A percentile compares a stretch with the other conserved stretches of the same genome.
Conservation (phyloP, 2,329 filamentous ascomycete species). For the Didymella sp. region DNA sequence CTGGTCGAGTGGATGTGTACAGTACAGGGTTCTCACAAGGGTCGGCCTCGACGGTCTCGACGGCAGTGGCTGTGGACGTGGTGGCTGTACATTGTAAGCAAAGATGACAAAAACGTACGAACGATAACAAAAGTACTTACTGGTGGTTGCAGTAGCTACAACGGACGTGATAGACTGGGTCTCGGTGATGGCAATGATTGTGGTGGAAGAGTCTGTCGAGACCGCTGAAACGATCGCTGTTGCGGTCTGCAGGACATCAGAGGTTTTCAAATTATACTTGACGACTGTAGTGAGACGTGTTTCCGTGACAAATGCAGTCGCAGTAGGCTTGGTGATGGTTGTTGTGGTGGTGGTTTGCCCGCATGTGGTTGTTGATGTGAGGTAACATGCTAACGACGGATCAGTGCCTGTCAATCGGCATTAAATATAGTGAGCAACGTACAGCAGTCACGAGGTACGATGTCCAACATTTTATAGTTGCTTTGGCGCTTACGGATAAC, state of each 20-base stretch:
- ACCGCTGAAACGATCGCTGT: not conserved
- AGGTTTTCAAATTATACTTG: not conserved
- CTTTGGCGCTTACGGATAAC: not conserved
- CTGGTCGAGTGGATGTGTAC: not conserved
- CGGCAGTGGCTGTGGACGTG: not conserved
- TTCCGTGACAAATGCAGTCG: not conserved
- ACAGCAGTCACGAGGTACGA: not conserved
- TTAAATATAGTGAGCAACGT: not conserved
- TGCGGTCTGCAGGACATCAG: not conserved
- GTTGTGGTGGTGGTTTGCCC: not conserved
- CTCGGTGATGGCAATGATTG: not conserved
- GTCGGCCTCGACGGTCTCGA: not conserved
- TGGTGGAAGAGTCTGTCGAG: not conserved
- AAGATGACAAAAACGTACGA: not conserved
- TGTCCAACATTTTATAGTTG: not conserved
- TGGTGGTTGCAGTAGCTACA: not conserved
- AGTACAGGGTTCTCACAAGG: not conserved
- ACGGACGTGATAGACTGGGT: not conserved
- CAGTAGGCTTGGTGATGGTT: not conserved
- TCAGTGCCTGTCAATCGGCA: not conserved
- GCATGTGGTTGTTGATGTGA: not conserved
- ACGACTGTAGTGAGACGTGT: not conserved
- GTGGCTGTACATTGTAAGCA: not conserved
- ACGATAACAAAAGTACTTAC: not conserved
- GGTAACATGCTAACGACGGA: not conserved